Evolutionary conservation across 1,139 yeast species (phyloP).

Genomic region (Lodderomyces jiufengensis): DNA sequence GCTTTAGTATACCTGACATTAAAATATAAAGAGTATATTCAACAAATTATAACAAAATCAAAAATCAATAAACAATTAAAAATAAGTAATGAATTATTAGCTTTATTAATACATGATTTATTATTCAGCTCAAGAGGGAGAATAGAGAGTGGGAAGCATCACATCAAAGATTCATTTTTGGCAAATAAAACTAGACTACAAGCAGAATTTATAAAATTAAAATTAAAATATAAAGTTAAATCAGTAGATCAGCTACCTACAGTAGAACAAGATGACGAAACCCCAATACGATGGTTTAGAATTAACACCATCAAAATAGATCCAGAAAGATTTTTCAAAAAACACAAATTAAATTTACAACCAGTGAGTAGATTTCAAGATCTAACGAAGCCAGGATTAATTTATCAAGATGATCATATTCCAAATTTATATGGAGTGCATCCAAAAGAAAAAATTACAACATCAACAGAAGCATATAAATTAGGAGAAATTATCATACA

Average conservation of each 20-base stretch:
- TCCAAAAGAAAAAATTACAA: conserved; percentile 60
- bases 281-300: conserved; percentile 90
- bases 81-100: conserved; percentile 46
- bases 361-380: conserved; percentile 46
- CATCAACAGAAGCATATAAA: conserved; percentile 62
- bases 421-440: conserved; percentile 79
- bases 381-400: conserved; percentile 47
- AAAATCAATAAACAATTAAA: conserved; percentile 48
- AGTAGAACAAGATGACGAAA: conserved; percentile 47
- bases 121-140: conserved; percentile 73
- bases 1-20: conserved; percentile 80
- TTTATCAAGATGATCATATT: conserved; percentile 68
- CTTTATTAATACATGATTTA: conserved; percentile 76
- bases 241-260: conserved; percentile 33
- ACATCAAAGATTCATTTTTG: conserved; percentile 76
- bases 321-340: conserved; percentile 38
- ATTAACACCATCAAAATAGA: conserved; percentile 55
- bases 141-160: conserved; percentile 86
- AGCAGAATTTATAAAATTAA: conserved; percentile 78
- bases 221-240: conserved; percentile 60
- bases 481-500: conserved; percentile 83
- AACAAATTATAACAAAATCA: conserved; percentile 60
- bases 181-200: conserved; percentile 74
- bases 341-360: conserved; percentile 38
- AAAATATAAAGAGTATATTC: conserved; percentile 61